Evolutionary conservation across 2,329 filamentous ascomycete genomes (phyloP).

Genomic region (Bisporella sp.): DNA sequence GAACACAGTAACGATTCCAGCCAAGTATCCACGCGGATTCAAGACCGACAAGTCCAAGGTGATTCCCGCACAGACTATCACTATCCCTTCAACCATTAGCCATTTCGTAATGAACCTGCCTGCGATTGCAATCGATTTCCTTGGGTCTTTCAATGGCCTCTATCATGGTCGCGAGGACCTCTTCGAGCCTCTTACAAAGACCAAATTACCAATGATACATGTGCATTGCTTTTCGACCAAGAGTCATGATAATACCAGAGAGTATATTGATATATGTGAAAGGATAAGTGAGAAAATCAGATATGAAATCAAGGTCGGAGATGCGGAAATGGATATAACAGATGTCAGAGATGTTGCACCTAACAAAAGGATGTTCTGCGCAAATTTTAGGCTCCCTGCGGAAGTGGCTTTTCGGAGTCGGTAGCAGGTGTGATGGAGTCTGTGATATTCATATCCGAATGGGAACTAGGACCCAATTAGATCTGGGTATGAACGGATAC

Average conservation of each 20-base stretch:
- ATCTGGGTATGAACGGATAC: too few species aligned
- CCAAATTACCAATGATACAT: constrained; percentile 73
- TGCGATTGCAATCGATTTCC: constrained; percentile 79
- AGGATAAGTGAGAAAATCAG: constrained; percentile 48
- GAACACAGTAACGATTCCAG: constrained; percentile 44
- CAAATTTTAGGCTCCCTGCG: constrained; percentile 76
- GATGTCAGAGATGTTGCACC: constrained; percentile 85
- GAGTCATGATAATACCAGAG: constrained; percentile 62
- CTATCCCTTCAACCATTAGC: constrained; percentile 68
- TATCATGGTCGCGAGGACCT: constrained; percentile 65
- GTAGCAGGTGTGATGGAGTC: background rate
- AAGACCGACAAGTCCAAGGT: constrained; percentile 22
- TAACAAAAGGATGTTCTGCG: constrained; percentile 95
- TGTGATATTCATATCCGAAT: background rate
- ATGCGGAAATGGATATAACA: constrained; percentile 47
- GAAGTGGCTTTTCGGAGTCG: constrained; percentile 65
- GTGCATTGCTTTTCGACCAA: constrained; percentile 92
- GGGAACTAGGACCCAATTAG: background rate
- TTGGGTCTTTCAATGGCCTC: constrained; percentile 67
- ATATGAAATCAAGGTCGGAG: constrained; percentile 34
- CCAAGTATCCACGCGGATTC: constrained; percentile 27
- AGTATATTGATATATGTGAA: constrained; percentile 52
- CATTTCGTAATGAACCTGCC: constrained; percentile 99
- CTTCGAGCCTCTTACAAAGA: constrained; percentile 52
- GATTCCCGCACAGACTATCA: constrained; percentile 34